Evolutionary conservation across 2,329 filamentous ascomycete genomes (phyloP).

Genomic region (Penicillium sp.): DNA sequence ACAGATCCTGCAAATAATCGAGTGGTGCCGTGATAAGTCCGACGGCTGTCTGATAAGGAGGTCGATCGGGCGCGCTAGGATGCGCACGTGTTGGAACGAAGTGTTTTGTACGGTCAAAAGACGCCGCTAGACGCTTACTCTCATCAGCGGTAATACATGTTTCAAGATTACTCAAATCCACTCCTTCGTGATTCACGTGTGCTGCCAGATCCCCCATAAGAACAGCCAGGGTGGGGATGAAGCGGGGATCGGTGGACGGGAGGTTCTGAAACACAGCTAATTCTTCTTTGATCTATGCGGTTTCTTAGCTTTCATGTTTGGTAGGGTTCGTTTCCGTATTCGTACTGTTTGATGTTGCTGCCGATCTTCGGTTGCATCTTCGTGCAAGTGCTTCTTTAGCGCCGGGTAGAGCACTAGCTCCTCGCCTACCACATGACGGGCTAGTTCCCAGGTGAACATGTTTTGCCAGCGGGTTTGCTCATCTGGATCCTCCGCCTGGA

Average conservation of each 20-base stretch:
- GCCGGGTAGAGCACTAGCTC: conserved; percentile 58
- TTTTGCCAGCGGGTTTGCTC: conserved; percentile 50
- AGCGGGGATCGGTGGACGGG: conserved; percentile 41
- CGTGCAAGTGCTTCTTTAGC: conserved; percentile 50
- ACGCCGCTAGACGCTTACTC: conserved; percentile 41
- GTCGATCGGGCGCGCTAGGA: conserved; percentile 52
- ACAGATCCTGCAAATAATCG: conserved; percentile 57
- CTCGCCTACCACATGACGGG: conserved; percentile 53
- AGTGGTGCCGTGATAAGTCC: conserved; percentile 58
- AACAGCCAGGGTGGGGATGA: conserved; percentile 44
- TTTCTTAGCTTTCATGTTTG: neutral
- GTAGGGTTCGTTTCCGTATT: neutral
- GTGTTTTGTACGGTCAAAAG: conserved; percentile 54
- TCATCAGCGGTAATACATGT: conserved; percentile 36
- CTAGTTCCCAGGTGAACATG: conserved; percentile 55
- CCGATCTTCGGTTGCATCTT: conserved; percentile 53
- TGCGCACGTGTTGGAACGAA: conserved; percentile 56
- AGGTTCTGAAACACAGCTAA: conserved; percentile 54
- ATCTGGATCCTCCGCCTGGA: conserved; percentile 44
- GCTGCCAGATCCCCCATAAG: conserved; percentile 47
- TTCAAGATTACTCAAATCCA: conserved; percentile 54
- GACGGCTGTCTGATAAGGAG: conserved; percentile 57
- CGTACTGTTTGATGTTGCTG: conserved; percentile 47
- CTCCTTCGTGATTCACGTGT: conserved; percentile 54
- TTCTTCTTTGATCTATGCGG: conserved; percentile 51